Conservation (phyloP, 148 eudicot genomes). For the Camellia japonica region DNA sequence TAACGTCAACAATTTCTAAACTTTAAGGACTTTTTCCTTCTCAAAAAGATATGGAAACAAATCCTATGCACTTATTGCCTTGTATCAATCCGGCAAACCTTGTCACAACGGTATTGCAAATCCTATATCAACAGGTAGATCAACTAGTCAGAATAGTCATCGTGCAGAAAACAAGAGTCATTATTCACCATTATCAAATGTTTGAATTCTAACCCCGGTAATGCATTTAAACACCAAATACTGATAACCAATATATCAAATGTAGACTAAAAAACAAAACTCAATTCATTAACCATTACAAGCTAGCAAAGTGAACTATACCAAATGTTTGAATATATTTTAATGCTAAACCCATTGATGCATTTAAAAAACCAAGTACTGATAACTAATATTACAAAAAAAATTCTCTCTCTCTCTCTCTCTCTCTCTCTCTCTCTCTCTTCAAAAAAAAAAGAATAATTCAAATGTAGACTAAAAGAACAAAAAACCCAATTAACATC, state of each 20-base stretch:
- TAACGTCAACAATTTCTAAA: neutral
- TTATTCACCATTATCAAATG: neutral
- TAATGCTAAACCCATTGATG: no score
- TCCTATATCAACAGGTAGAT: slow-evolving; percentile 44
- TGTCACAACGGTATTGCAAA: slow-evolving; percentile 49
- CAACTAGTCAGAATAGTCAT: slow-evolving; percentile 28
- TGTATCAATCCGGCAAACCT: slow-evolving; percentile 19
- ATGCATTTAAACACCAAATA: neutral
- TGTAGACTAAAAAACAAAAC: neutral
- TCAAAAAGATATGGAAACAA: slow-evolving; percentile 4
- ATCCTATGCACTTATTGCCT: slow-evolving; percentile 16
- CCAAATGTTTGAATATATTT: no score
- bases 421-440: no score
- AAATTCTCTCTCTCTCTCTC: no score
- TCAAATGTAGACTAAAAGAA: neutral
- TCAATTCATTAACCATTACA: neutral
- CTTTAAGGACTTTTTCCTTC: slow-evolving; percentile 12
- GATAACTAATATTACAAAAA: no score
- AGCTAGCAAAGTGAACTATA: no score
- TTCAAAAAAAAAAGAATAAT: neutral
- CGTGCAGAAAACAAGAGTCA: neutral
- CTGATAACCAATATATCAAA: neutral
- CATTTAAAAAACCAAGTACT: no score
- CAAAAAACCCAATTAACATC: neutral
- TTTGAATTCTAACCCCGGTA: neutral